Evolutionary conservation across 192 early-diverging fungal species (phyloP).

Genomic region (Backusella luteola): DNA sequence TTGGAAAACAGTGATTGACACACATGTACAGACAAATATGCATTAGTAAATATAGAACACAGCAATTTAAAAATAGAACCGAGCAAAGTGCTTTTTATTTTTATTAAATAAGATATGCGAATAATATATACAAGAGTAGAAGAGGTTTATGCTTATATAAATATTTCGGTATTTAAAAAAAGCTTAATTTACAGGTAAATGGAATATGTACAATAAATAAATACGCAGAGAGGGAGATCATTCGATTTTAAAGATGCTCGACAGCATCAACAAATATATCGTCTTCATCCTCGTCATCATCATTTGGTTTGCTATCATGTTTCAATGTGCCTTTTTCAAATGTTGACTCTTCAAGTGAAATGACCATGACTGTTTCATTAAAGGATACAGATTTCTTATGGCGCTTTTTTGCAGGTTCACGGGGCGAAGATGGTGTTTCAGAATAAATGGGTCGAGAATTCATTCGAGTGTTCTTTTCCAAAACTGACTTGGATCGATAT

Average conservation of each 20-base stretch:
- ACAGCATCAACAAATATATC: constrained; percentile 14
- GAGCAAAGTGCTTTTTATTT: background rate
- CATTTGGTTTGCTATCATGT: background rate
- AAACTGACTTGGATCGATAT: constrained; percentile 1
- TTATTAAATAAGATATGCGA: background rate
- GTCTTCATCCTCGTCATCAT: background rate
- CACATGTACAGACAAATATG: background rate
- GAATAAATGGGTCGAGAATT: constrained; percentile 7
- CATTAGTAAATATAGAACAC: background rate
- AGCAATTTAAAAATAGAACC: background rate
- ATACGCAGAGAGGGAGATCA: background rate
- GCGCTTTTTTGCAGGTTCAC: background rate
- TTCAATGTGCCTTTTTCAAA: background rate
- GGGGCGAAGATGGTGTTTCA: background rate
- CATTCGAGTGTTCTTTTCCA: constrained; percentile 6
- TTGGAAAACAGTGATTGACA: background rate
- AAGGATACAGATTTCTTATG: constrained; percentile 15
- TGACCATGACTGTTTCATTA: constrained; percentile 4
- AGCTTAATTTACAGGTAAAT: background rate
- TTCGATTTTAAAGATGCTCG: background rate
- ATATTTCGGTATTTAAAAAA: background rate
- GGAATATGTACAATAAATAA: constrained; percentile 4
- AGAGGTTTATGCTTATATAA: background rate
- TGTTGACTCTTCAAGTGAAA: background rate
- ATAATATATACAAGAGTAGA: background rate